Conservation (phyloP, 1,139 yeast genomes). For the Kodamaea sp. region DNA sequence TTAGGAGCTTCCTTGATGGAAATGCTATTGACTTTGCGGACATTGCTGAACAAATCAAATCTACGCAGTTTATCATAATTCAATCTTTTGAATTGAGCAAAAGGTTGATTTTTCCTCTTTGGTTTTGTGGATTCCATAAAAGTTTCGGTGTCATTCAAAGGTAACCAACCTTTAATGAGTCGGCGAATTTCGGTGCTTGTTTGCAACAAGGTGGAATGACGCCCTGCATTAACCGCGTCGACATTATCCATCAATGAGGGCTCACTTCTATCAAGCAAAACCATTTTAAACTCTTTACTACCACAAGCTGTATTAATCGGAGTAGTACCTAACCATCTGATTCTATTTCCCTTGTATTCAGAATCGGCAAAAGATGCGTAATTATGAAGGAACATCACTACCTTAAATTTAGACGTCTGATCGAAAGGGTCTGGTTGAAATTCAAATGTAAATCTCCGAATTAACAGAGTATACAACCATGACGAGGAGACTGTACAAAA, state of each 20-base stretch:
- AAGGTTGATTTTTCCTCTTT: conserved; percentile 1
- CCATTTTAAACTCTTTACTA: conserved; percentile 5
- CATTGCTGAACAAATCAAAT: conserved; percentile 1
- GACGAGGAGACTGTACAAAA: conserved; percentile 9
- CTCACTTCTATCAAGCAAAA: conserved; percentile 8
- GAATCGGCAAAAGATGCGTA: conserved; percentile 12
- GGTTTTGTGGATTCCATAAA: conserved; percentile 1
- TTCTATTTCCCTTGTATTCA: conserved; percentile 10
- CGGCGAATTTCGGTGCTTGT: conserved; percentile 1
- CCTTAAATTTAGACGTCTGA: conserved; percentile 3
- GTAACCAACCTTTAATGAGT: too few relatives aligned
- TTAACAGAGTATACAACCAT: conserved; percentile 9
- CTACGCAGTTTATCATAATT: not conserved
- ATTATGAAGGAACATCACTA: conserved; percentile 12
- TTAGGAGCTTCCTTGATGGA: conserved; percentile 1
- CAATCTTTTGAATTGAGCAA: conserved; percentile 5
- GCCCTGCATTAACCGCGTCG: conserved; percentile 1
- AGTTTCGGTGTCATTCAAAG: not conserved
- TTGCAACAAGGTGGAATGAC: conserved; percentile 5
- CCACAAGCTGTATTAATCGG: conserved; percentile 3
- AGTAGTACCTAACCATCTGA: conserved; percentile 12
- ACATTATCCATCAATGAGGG: conserved; percentile 8
- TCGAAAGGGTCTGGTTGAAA: conserved; percentile 10
- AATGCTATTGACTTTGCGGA: conserved; percentile 2
- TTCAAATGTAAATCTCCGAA: conserved; percentile 10